Evolutionary conservation across 805 yeast species (phyloP).

Genomic region (Nakazawaea holstii): DNA sequence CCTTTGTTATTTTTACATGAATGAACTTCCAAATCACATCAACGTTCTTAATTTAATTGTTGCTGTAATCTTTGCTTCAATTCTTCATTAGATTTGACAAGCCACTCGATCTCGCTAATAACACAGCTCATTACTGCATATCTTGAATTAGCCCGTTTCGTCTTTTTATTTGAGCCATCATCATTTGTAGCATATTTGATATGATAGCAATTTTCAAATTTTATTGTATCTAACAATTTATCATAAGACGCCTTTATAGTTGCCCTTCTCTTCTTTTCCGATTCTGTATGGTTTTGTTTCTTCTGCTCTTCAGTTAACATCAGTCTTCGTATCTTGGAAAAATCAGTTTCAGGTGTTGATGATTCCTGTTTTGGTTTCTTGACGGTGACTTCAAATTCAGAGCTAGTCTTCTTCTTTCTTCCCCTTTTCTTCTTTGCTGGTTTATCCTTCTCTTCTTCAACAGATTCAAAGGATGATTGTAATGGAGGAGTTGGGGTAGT

Average conservation of each 20-base stretch:
- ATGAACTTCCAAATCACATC: no score
- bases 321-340: not conserved
- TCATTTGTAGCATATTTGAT: not conserved
- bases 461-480: not conserved
- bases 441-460: not conserved
- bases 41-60: no score
- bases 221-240: constrained; percentile 17
- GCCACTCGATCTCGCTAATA: constrained; percentile 22
- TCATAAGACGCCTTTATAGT: constrained; percentile 32
- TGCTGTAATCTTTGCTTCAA: constrained; percentile 8
- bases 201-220: constrained; percentile 6
- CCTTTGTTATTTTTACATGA: no score
- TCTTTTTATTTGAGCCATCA: not conserved
- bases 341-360: not conserved
- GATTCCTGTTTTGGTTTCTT: constrained; percentile 1
- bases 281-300: constrained; percentile 28
- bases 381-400: not conserved
- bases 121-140: constrained; percentile 21
- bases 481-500: not conserved
- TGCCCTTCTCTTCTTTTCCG: constrained; percentile 32
- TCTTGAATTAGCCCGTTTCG: constrained; percentile 14
- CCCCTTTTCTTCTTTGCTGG: constrained; percentile 10
- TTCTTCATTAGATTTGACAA: constrained; percentile 16
- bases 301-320: constrained; percentile 27
- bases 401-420: constrained; percentile 4